Evolutionary conservation across 768 basidiomycete species (phyloP), one percentile per base, ranked within the genome.

Genomic region (Tephrocybe sp.): DNA sequence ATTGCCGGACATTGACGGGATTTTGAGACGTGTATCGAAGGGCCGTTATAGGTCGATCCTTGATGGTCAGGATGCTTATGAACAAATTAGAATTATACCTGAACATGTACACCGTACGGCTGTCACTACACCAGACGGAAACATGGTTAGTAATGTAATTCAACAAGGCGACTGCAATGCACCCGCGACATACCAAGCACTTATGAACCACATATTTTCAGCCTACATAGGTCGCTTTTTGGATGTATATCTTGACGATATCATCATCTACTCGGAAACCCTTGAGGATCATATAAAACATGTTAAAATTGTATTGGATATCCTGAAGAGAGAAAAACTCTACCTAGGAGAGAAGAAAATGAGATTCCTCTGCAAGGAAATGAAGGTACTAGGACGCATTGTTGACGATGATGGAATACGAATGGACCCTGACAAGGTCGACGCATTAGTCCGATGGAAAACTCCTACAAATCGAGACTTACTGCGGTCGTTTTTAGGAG

Each of bases 21-120:
- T 75, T 1, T 34, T 60, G n/a, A 48, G 55, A 4, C 61, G 65
- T 7, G 67, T 72, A 0, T 67, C 69, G 0, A 18, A 57, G 1
- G 55, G 53, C 0, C 52, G 45, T 16, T 67, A 59, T 41, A 47
- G 67, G 0, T 68, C 70, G 0, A 63, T 65, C 18, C 62, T 77
- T 1, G 70, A 77, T 52, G 45, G 69, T 29, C 61, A 64, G n/a
- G 63, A 71, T 40, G 70, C 70, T 2, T 77, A 72, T 55, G 69
- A 77, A 54, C 74, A 75, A 33, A 63, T 67, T 24, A 25, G 58
- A 1, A 54, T 66, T 0, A 42, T 58, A 10, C 61, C 62, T 12
- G 56, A 61, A 16, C 58, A 69, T 46, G 64, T 68, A 1, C 27
- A 46, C 1, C 42, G 53, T 0, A 57, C 61, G 0, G 46, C 61